Percentiles rank a stretch among this genome's conserved stretches.
Conservation (phyloP, 2,329 filamentous ascomycete species). For the Cytospora piceae region DNA sequence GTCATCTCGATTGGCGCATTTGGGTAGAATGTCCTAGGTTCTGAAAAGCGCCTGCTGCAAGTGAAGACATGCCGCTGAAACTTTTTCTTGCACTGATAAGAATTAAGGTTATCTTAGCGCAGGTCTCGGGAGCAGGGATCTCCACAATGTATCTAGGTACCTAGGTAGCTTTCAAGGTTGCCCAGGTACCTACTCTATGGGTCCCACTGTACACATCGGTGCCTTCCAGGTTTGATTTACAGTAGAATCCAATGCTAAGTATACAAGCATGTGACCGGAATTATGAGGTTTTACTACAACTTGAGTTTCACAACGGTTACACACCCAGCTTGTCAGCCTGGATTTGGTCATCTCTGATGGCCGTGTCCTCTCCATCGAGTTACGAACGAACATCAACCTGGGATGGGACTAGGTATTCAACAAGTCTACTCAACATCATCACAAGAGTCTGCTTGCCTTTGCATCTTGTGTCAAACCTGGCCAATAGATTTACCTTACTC, state of each 20-base stretch:
- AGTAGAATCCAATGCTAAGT: too few relatives aligned
- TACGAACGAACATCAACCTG: too few relatives aligned
- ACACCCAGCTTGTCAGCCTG: background rate
- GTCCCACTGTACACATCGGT: too few relatives aligned
- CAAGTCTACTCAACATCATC: background rate
- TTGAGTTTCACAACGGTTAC: background rate
- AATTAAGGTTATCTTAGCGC: conserved; percentile 46
- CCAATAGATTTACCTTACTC: background rate
- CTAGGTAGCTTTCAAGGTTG: too few relatives aligned
- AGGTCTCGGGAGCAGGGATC: conserved; percentile 8
- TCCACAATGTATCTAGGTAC: background rate
- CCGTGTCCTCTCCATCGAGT: background rate
- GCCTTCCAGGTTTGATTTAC: too few relatives aligned
- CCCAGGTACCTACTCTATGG: too few relatives aligned
- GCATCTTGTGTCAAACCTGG: background rate
- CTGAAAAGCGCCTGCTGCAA: conserved; percentile 19
- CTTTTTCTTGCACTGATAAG: conserved; percentile 34
- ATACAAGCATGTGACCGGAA: too few relatives aligned
- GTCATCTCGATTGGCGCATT: conserved; percentile 53
- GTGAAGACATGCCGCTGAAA: conserved; percentile 20
- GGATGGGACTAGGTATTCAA: too few relatives aligned
- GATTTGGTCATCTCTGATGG: background rate
- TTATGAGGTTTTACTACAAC: background rate
- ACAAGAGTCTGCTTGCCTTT: background rate
- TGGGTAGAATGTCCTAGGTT: conserved; percentile 30